Base-by-base conservation (phyloP, 2,329 filamentous ascomycete genomes). In the Cephalotrichum gorgonifer region DNA sequence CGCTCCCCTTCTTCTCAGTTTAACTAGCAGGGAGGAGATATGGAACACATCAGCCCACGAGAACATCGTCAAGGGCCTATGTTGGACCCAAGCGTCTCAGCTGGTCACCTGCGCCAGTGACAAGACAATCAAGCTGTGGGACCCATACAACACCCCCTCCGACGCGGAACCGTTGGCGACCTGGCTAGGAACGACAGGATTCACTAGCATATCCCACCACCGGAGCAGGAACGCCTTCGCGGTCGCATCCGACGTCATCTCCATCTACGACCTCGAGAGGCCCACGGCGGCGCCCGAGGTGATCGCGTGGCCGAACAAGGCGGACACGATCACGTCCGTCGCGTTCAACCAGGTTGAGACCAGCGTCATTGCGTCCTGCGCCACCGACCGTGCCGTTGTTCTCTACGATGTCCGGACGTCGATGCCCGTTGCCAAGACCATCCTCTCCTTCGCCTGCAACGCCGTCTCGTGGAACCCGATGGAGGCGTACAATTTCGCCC, bases 281-380 rank as follows among this genome's bases (percentile, higher is more conserved):
- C 84, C 88, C 50, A 88, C 85, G 26, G 83, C 86, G 1, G 86
- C 89, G 1, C 83, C 86, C 6, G 88, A 95, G 64, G 84, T 86
- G 23, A 75, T 96, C 14, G 77, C 81, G 53, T 96, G 90, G 88
- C 91, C 91, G 4, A 93, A 86, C 5, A 81, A 84, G 9, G 83
- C 87, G 51, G 93, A 95, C 65, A 97, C 93, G 4, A 93, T 97
- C 66, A 95, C 81, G 41, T 78, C 85, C 12, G 78, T 96, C 51
- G 78, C 86, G 39, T 95, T 97, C 72, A 98, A 97, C 69, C 85
- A 94, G 62, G 86, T 87, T 33, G 93, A 98, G 70, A 95, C 91
- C 0, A 94, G 88, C 0, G 80, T 98, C 41, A 72, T 98, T 27
- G 93, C 83, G 7, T 93, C 88, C 0, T 85, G 85, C 53, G 88